Conservation (phyloP, 345 rosid genomes). For the Hirschfeldia incana region DNA sequence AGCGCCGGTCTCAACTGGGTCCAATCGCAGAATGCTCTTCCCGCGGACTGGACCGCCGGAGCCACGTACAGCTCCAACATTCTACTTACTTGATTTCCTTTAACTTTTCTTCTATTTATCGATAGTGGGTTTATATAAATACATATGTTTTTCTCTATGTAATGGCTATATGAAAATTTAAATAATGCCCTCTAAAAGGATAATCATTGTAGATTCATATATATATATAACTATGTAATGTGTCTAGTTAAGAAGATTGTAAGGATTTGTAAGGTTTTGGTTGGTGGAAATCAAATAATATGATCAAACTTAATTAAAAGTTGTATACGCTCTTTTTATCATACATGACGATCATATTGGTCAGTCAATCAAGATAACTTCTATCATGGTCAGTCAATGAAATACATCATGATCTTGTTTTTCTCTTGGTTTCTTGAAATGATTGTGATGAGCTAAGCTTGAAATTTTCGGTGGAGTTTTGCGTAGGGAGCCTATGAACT, state of each 20-base stretch:
- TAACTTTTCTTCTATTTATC: not conserved
- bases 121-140: slow-evolving; percentile 11
- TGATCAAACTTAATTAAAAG: not conserved
- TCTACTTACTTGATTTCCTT: slow-evolving; percentile 45
- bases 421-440: not conserved
- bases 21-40: slow-evolving; percentile 52
- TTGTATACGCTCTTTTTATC: not conserved
- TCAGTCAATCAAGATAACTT: not conserved
- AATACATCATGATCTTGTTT: not conserved
- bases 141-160: slow-evolving; percentile 17
- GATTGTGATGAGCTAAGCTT: slow-evolving; percentile 30
- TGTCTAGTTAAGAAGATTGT: not conserved
- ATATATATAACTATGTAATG: not conserved
- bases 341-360: not conserved
- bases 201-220: slow-evolving; percentile 10
- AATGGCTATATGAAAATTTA: slow-evolving; percentile 24
- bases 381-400: not conserved
- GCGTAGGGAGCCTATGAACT: slow-evolving; percentile 86
- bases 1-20: slow-evolving; percentile 56
- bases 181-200: slow-evolving; percentile 24
- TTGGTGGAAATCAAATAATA: not conserved
- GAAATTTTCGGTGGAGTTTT: slow-evolving; percentile 66
- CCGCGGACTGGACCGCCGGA: slow-evolving; percentile 67
- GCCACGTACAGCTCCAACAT: slow-evolving; percentile 56
- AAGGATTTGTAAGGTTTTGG: slow-evolving; percentile 25